phyloP scores from a whole-genome alignment of 2,329 filamentous ascomycete genomes.

The Fusarium staphyleae region DNA sequence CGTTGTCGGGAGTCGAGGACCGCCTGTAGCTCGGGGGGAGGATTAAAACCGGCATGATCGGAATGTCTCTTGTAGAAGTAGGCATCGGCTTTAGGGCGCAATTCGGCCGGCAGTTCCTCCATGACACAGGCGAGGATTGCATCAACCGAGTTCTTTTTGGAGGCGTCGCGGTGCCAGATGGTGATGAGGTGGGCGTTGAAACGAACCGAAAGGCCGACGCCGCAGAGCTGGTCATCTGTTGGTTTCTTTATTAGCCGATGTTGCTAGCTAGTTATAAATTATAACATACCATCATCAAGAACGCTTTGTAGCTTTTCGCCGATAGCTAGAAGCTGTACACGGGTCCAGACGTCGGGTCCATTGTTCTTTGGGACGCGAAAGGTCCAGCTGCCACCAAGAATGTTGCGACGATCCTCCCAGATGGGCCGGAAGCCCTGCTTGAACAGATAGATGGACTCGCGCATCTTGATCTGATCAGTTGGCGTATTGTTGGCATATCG shows the following conservation, averaged over 20 bases:
- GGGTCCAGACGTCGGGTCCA: conserved; percentile 79
- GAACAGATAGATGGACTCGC: conserved; percentile 81
- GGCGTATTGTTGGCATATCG: conserved; percentile 83
- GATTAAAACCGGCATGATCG: conserved; percentile 84
- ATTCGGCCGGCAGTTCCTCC: conserved; percentile 73
- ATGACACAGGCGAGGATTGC: conserved; percentile 76
- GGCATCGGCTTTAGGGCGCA: conserved; percentile 73
- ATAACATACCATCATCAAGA: conserved; percentile 68
- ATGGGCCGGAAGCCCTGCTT: conserved; percentile 78
- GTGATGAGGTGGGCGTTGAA: conserved; percentile 90
- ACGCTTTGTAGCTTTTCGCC: conserved; percentile 80
- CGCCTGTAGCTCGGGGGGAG: conserved; percentile 64
- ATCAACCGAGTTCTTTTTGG: conserved; percentile 80
- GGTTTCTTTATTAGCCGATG: conserved; percentile 13
- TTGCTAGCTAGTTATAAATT: background rate
- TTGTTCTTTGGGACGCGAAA: conserved; percentile 84
- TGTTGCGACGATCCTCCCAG: conserved; percentile 88
- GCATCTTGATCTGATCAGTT: conserved; percentile 76
- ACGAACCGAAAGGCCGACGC: conserved; percentile 84
- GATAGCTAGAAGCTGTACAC: conserved; percentile 81
- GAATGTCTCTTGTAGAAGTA: conserved; percentile 91
- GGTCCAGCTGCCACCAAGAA: conserved; percentile 87
- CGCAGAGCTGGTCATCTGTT: conserved; percentile 84
- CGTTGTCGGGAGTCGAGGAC: conserved; percentile 64
- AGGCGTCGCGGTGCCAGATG: conserved; percentile 91